phyloP scores from a whole-genome alignment of 106 monocot species.

The Acanthochlamys bracteata region DNA sequence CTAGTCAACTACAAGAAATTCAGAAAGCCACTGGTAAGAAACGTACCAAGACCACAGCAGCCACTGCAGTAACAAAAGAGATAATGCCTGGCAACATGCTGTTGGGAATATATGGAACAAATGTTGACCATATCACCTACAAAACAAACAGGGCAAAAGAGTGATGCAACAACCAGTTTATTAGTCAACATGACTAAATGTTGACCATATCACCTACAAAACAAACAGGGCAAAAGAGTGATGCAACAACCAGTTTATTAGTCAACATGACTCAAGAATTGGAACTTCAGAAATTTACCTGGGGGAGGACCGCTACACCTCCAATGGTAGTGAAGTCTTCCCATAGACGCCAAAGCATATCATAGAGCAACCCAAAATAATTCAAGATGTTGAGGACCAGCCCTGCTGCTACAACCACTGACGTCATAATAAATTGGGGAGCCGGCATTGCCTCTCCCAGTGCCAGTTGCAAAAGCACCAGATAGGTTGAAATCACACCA shows the following conservation, averaged over 20 bases:
- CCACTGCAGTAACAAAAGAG: slow-evolving; percentile 32
- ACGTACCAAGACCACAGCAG: slow-evolving; percentile 62
- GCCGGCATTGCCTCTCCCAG: slow-evolving; percentile 72
- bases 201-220: neutral
- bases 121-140: slow-evolving; percentile 99
- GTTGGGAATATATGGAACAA: slow-evolving; percentile 79
- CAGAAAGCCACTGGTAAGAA: neutral
- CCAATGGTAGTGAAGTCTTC: slow-evolving; percentile 91
- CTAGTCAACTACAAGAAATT: neutral
- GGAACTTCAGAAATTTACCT: slow-evolving; percentile 29
- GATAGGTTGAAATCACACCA: slow-evolving; percentile 84
- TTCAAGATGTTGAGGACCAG: slow-evolving; percentile 77
- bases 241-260: too few relatives aligned
- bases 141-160: slow-evolving; percentile 3
- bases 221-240: neutral
- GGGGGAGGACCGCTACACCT: slow-evolving; percentile 84
- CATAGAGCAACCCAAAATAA: slow-evolving; percentile 54
- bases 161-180: neutral
- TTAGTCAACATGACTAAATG: too few relatives aligned
- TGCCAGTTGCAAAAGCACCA: slow-evolving; percentile 71
- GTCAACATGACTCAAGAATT: neutral
- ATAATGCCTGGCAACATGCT: slow-evolving; percentile 74
- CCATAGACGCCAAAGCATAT: slow-evolving; percentile 58
- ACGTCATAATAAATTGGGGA: slow-evolving; percentile 54
- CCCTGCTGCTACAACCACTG: slow-evolving; percentile 51